A percentile compares a stretch with the other conserved stretches of the same genome.
phyloP scores from a whole-genome alignment of 495 filamentous ascomycete genomes.

The Penicillium roqueforti region DNA sequence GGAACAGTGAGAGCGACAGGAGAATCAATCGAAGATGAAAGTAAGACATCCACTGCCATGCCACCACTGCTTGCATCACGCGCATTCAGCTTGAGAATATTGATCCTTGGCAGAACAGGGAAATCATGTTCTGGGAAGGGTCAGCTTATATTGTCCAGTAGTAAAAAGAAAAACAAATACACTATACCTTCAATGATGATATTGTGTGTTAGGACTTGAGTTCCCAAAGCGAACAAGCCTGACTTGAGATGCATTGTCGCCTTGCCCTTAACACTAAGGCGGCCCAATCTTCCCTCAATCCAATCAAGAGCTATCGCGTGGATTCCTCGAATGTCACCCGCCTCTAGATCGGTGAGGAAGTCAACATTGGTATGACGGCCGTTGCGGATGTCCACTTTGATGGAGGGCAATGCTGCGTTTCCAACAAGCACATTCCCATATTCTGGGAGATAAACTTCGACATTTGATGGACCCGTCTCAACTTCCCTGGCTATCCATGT shows the following conservation, averaged over 20 bases:
- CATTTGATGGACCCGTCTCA: conserved; percentile 61
- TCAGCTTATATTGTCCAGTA: conserved; percentile 13
- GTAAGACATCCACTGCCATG: conserved; percentile 72
- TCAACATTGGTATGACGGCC: conserved; percentile 72
- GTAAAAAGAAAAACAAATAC: conserved; percentile 10
- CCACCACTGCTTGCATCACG: conserved; percentile 60
- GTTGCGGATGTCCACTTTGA: conserved; percentile 71
- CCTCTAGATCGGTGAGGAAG: conserved; percentile 67
- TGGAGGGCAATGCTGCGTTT: conserved; percentile 65
- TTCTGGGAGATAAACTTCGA: conserved; percentile 78
- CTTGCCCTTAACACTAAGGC: conserved; percentile 64
- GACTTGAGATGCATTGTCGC: conserved; percentile 67
- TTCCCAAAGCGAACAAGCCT: conserved; percentile 71
- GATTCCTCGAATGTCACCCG: conserved; percentile 73
- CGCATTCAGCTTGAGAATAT: conserved; percentile 72
- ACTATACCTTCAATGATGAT: conserved; percentile 76
- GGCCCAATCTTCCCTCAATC: conserved; percentile 68
- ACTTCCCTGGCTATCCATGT: conserved; percentile 77
- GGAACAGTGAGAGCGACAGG: conserved; percentile 72
- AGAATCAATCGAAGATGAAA: conserved; percentile 66
- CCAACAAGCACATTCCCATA: conserved; percentile 76
- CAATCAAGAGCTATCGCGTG: conserved; percentile 82
- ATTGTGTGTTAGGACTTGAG: conserved; percentile 64
- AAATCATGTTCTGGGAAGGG: conserved; percentile 52
- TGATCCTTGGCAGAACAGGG: conserved; percentile 71